Evolutionary conservation across 768 basidiomycete species (phyloP), one percentile per base, ranked within the genome.

Genomic region (Leccinum arenicola): DNA sequence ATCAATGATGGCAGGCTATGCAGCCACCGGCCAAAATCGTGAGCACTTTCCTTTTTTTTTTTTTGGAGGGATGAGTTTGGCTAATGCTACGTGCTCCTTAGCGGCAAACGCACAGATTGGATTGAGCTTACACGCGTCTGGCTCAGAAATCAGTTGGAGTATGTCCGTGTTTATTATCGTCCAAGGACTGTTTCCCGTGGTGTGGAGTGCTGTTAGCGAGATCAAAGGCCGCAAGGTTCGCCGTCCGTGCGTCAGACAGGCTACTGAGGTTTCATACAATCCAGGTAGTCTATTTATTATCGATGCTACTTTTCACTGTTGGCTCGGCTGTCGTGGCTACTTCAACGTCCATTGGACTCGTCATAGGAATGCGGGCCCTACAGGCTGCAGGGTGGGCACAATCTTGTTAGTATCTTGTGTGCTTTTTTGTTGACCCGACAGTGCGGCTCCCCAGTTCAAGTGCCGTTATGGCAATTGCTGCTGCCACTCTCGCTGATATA

Each of bases 401-500:
- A 29, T 33, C 29, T 25, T 27, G 29, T 36, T 5, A 3, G 3
- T 8, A 45, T 25, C n/a, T 15, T 5, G n/a, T 4, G 5, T 2
- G 0, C 7, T 9, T 15, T 29, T 17, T 49, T 61, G 47, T 49
- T 61, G 47, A 64, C 23, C 55, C 3, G 19, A 25, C 3, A 21
- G 25, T 38, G 7, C 14, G 15, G 40, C 11, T 33, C 3, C 12
- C 48, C 58, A 87, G 85, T 14, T 86, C 85, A 5, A 83, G 84
- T 54, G 87, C 88, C 1, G 85, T 89, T 15, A 80, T 88, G 57
- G 72, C 86, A 0, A 84, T 93, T 50, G 91, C 90, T 11, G 89
- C 88, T 1, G 89, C 88, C 5, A 89, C 89, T 0, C 77, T 93
- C 3, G 88, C 90, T 4, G 91, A 92, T 68, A 85, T 92, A 17